Percentiles rank a stretch among this genome's conserved stretches.
Conservation (phyloP, 202 grass and related monocot genomes). For the Zizania palustris region DNA sequence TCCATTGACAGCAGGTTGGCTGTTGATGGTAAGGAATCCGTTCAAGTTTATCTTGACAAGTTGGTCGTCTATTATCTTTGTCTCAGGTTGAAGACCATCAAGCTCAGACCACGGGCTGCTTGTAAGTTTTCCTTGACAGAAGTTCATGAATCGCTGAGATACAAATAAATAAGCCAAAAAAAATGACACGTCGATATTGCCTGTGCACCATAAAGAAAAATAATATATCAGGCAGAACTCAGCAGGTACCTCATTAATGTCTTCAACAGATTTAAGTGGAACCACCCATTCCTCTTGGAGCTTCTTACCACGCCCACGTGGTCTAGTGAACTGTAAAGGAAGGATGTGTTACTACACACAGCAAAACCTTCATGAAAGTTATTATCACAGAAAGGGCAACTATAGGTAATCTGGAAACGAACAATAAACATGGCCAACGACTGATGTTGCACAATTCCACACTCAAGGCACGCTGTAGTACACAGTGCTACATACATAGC, state of each 20-base stretch:
- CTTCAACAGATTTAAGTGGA: conserved; percentile 66
- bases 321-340: conserved; percentile 68
- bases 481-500: neutral
- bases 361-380: conserved; percentile 8
- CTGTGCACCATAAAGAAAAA: neutral
- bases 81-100: conserved; percentile 77
- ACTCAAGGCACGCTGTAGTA: neutral
- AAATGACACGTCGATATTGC: neutral
- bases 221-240: neutral
- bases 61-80: conserved; percentile 76
- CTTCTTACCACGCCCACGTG: conserved; percentile 64
- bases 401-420: neutral
- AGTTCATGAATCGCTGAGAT: conserved; percentile 59
- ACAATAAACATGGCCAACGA: conserved; percentile 1
- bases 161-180: conserved; percentile 21
- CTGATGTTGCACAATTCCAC: neutral
- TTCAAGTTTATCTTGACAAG: conserved; percentile 75
- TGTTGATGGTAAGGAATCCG: conserved; percentile 93
- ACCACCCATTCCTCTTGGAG: conserved; percentile 86
- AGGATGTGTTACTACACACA: conserved; percentile 7
- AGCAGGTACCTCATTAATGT: conserved; percentile 64
- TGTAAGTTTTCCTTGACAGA: conserved; percentile 66
- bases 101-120: conserved; percentile 82
- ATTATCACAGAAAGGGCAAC: conserved; percentile 11
- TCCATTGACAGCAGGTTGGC: conserved; percentile 81